Evolutionary conservation across 345 rosid species (phyloP).

Genomic region (Salix dunnii): DNA sequence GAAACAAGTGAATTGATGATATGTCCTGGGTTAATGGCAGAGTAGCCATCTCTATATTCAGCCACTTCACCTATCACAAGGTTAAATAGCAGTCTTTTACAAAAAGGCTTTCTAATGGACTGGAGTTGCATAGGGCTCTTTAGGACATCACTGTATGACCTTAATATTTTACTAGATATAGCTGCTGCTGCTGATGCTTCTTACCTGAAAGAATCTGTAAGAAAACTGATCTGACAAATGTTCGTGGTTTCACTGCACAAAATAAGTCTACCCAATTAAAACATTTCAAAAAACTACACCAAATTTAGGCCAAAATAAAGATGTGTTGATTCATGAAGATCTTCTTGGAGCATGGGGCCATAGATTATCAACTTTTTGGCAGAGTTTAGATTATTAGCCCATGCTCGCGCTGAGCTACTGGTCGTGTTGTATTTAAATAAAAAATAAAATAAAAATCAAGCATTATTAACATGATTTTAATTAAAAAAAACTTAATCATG

Average conservation of each 20-base stretch:
- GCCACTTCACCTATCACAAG: not conserved
- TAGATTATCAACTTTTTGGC: not conserved
- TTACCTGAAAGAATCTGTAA: slow-evolving; percentile 84
- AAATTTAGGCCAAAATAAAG: not conserved
- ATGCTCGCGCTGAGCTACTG: no score
- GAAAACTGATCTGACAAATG: slow-evolving; percentile 68
- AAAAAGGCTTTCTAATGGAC: not conserved
- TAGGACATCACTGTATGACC: not conserved
- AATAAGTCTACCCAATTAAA: slow-evolving; percentile 13
- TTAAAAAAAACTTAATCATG: no score
- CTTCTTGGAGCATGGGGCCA: not conserved
- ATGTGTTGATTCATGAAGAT: not conserved
- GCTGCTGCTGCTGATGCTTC: not conserved
- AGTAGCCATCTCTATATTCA: not conserved
- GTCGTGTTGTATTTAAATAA: no score
- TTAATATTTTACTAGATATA: not conserved
- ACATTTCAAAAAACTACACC: not conserved
- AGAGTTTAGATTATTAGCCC: not conserved
- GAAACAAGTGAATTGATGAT: not conserved
- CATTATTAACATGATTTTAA: no score
- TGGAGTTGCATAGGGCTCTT: not conserved
- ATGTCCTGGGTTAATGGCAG: not conserved
- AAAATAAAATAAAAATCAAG: no score
- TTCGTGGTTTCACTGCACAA: slow-evolving; percentile 71
- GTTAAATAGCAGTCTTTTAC: not conserved